Base-by-base conservation (phyloP, 805 yeast genomes). In the Candida loeiensis region DNA sequence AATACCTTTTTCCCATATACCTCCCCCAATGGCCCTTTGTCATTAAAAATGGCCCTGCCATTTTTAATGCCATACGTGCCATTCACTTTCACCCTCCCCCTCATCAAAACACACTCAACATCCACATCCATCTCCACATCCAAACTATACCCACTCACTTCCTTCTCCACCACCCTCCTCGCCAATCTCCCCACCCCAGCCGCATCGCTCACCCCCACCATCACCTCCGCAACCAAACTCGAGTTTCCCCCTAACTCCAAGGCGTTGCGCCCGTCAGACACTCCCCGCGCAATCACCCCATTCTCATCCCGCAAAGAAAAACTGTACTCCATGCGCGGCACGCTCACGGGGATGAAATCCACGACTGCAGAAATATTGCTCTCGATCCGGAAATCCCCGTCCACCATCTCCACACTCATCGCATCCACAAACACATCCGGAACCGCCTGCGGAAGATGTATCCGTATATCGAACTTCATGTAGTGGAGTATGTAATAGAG, bases 401-500 rank as follows among this genome's bases (percentile, higher is more conserved):
- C 25, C 15, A 16, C 14, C 7, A 39, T 13, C 22, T 34, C 33
- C 3, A 39, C 20, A 4, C 18, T 34, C 29, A 39, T 33, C 6
- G 28, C 14, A 12, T 34, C 30, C 19, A 41, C 22, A 7, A 12
- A n/a, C 8, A 34, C 17, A 11, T 32, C 27, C 25, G 15, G 18
- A 13, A 17, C 32, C 9, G 31, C 33, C 14, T 31, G 30, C 2
- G 60, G 56, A 21, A 56, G 37, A 2, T 26, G 34, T 2, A 55
- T 29, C 14, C 38, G 36, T n/a, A 55, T 14, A 25, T 45, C 43
- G 26, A 45, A 44, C 4, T 41, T 34, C 7, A 46, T 38, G 12
- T 39, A 35, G 16, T 39, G 45, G 8, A 62, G 39, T 1, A 54
- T 28, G 21, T 53, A 45, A 33, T 41, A 44, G 25, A 61, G 40